phyloP scores from a whole-genome alignment of 805 yeast species.

The Hanseniaspora lachancei region DNA sequence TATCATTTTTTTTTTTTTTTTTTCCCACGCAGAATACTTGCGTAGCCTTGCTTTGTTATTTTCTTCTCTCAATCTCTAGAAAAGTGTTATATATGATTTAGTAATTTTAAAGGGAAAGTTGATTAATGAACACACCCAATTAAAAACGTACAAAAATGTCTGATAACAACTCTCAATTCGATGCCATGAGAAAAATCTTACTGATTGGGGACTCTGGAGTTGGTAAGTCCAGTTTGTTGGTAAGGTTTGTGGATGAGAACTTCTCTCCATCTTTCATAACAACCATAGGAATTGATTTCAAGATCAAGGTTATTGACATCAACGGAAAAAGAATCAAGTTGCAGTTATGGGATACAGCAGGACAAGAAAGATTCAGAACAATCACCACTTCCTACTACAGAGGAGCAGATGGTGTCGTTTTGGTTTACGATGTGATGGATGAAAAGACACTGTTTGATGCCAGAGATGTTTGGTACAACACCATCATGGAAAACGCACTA shows the following conservation, averaged over 20 bases:
- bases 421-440: conserved; percentile 75
- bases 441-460: conserved; percentile 87
- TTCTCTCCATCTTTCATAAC: conserved; percentile 94
- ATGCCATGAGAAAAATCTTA: conserved; percentile 79
- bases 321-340: conserved; percentile 86
- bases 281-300: conserved; percentile 95
- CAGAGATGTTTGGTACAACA: conserved; percentile 77
- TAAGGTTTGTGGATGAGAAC: conserved; percentile 90
- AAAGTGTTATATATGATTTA: not conserved
- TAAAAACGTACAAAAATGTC: conserved; percentile 4
- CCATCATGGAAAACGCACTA: conserved; percentile 91
- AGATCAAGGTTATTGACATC: conserved; percentile 87
- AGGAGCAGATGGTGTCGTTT: conserved; percentile 78
- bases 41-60: too few relatives aligned
- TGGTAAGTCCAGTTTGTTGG: conserved; percentile 77
- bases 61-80: too few relatives aligned
- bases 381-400: conserved; percentile 87
- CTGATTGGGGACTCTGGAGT: conserved; percentile 92
- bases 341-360: conserved; percentile 96
- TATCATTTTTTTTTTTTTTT: not conserved
- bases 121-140: not conserved
- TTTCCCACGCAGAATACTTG: too few relatives aligned
- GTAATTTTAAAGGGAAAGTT: not conserved
- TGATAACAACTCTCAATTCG: conserved; percentile 36
- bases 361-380: conserved; percentile 91